Evolutionary conservation across 2,329 filamentous ascomycete species (phyloP), one percentile per base, ranked within the genome.

Genomic region (Colletotrichum zoysiae): DNA sequence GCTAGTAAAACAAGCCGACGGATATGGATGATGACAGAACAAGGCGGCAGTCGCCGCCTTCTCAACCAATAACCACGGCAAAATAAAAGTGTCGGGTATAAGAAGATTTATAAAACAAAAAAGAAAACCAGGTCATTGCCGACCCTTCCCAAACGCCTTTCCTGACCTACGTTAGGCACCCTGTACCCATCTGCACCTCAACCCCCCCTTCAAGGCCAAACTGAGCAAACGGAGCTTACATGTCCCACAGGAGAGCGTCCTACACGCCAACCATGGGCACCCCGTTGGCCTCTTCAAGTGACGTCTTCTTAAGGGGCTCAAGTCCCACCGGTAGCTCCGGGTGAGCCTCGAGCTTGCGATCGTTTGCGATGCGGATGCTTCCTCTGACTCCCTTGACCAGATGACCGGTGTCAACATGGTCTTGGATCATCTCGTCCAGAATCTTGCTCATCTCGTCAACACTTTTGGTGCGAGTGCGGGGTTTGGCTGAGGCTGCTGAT

Each of bases 351-450:
- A 78, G 74, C 77, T 85, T 86, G 53, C 82, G 80, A 16, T 74
- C 63, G 56, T 85, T 86, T 6, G 86, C 85, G 46, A 92, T 79
- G 60, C 90, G 88, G 62, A 94, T 87, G 77, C 91, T 94, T 51
- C 91, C 92, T 72, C 91, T 86, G 63, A 84, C 83, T 64, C 91
- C 87, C 77, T 92, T 90, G 40, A 93, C 86, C 30, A 94, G 83
- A 66, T 93, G 90, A 30, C 93, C 93, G 64, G 86, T 90, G 76
- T 96, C 93, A 65, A 97, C 92, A 70, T 93, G 90, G 78, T 95
- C 93, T 78, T 95, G 93, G 71, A 98, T 96, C 95, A 98, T 98
- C 82, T 97, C 94, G 77, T 98, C 95, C 35, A 98, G 88, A 84
- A 98, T 95, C 77, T 91, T 90, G 75, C 93, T 97, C 91, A 98